Base-by-base conservation (phyloP, 768 basidiomycete species). In the Russula sp. region DNA sequence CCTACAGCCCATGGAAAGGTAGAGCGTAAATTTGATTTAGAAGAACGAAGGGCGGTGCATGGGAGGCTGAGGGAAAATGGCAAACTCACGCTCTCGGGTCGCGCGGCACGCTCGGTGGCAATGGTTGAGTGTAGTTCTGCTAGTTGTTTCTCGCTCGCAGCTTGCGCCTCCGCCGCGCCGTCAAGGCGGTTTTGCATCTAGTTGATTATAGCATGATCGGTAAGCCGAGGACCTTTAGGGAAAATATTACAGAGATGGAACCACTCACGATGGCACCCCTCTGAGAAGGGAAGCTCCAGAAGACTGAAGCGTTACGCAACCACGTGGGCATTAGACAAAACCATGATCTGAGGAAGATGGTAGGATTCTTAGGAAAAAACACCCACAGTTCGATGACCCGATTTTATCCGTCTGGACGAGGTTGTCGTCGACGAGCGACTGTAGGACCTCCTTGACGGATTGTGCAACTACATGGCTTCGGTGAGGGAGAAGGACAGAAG, bases 201-300 rank as follows among this genome's bases (percentile, higher is more conserved):
- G 32, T 35, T 34, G 52, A 18, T 34, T n/a, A 11, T 7, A n/a
- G 7, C 13, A 11, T 7, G 16, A 2, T n/a, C n/a, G 11, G 7
- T 51, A 11, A 51, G 11, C 46, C 46, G 46, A 22, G 46, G 13
- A 7, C 18, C 7, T 4, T 41, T 41, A 6, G 14, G 41, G 42
- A 7, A n/a, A 18, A 18, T n/a, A 35, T 36, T 11, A 36, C 10
- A n/a, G 29, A 14, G 2, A 36, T 14, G 13, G 36, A 36, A 53
- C 29, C 25, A 52, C 56, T 49, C 62, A 93, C 93, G 68, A 85
- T 78, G 8, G 87, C 83, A 5, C 93, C 93, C 49, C 84, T 82
- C 61, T 94, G 90, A 1, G 91, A 93, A 16, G 93, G 93, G 71
- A 97, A 96, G 69, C 90, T 90, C 94, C 94, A 97, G 72, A 91